phyloP scores from a whole-genome alignment of 179 eudicot species.

The Gypsophila paniculata region DNA sequence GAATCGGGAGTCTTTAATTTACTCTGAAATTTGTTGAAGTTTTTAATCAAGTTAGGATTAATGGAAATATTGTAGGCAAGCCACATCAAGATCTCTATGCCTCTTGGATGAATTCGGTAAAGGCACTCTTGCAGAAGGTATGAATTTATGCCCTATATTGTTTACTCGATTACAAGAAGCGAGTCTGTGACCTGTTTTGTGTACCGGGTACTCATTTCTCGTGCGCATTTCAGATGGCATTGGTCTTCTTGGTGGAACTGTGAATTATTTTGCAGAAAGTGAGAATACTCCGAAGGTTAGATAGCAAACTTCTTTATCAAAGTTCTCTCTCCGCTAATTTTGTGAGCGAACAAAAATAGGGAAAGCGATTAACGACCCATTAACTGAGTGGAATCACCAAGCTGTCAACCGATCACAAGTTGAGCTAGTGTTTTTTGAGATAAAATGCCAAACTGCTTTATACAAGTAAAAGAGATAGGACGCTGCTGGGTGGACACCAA shows the following conservation, averaged over 20 bases:
- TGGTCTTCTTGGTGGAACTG: conserved; percentile 95
- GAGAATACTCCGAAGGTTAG: conserved; percentile 85
- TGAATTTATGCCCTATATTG: conserved; percentile 2
- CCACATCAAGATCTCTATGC: conserved; percentile 76
- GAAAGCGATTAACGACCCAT: not conserved
- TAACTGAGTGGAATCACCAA: not conserved
- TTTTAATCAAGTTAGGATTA: conserved; percentile 1
- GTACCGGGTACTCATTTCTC: conserved; percentile 9
- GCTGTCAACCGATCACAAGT: conserved; percentile 8
- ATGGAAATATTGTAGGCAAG: conserved; percentile 51
- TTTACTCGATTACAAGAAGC: not conserved
- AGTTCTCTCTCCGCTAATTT: not conserved
- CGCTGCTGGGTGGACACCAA: no score
- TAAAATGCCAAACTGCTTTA: not conserved
- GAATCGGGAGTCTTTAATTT: not conserved
- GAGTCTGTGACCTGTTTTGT: conserved; percentile 2
- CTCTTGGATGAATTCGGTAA: conserved; percentile 95
- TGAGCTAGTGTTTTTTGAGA: not conserved
- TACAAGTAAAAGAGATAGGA: not conserved
- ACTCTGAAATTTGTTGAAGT: conserved; percentile 5
- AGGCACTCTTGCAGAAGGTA: conserved; percentile 97
- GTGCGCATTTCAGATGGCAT: conserved; percentile 76
- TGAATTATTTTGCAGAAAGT: conserved; percentile 59
- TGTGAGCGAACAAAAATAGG: not conserved
- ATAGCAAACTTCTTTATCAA: conserved; percentile 2